Percentiles rank a stretch among this genome's conserved stretches.
These are phyloP conservation scores for Lentinula sp. DNA, from an alignment of 768 basidiomycete genomes.

Conservation along the genomic window DNA sequence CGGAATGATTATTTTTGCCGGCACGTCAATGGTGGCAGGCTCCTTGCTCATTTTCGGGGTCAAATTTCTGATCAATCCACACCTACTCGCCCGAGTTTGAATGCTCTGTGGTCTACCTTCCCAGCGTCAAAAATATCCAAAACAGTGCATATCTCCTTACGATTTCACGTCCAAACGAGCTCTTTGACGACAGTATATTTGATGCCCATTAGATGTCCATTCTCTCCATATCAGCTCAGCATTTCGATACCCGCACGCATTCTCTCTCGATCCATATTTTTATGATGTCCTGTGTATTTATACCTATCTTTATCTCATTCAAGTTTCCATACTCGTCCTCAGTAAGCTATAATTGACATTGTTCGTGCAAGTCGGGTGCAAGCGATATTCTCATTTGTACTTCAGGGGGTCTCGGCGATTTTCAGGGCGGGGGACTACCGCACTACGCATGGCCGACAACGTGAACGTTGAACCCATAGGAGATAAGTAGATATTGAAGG, in stretches of 20 bases:
- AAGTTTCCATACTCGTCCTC: not conserved
- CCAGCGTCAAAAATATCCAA: not conserved
- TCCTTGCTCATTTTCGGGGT: slow-evolving; percentile 51
- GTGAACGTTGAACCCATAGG: too few relatives aligned
- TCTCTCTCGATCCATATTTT: too few relatives aligned
- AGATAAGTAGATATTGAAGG: too few relatives aligned
- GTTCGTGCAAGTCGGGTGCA: too few relatives aligned
- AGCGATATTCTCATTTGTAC: too few relatives aligned
- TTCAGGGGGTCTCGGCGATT: too few relatives aligned
- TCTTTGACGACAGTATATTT: not conserved
- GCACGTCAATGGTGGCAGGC: slow-evolving; percentile 51
- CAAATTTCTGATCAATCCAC: slow-evolving; percentile 36
- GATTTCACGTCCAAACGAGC: not conserved
- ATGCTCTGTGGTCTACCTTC: not conserved
- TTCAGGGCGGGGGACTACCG: too few relatives aligned
- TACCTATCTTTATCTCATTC: not conserved
- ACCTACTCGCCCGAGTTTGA: slow-evolving; percentile 40
- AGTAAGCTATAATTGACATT: too few relatives aligned
- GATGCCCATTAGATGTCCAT: not conserved
- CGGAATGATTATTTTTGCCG: slow-evolving; percentile 54
- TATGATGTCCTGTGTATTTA: not conserved
- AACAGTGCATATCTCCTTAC: not conserved
- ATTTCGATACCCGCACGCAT: too few relatives aligned
- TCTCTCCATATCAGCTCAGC: too few relatives aligned
- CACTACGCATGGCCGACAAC: too few relatives aligned